Percentiles rank a stretch among this genome's conserved stretches.
Evolutionary conservation across 2,329 filamentous ascomycete species (phyloP).

Genomic region (Neonectria punicea): DNA sequence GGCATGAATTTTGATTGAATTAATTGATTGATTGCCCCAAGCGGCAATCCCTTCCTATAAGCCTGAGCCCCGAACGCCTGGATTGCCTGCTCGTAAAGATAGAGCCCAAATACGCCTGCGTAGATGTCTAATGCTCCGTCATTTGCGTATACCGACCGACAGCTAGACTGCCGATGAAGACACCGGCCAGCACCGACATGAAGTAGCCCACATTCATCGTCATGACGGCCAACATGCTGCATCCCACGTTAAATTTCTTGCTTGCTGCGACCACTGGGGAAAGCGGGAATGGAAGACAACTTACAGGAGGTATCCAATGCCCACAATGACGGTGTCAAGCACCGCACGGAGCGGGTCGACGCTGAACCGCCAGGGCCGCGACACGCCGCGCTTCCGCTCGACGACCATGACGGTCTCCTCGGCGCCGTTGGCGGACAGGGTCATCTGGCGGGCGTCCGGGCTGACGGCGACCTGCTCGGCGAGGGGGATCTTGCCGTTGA

Average conservation of each 20-base stretch:
- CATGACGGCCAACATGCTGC: slow-evolving; percentile 92
- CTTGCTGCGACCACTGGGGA: background rate
- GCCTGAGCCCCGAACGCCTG: background rate
- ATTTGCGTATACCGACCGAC: slow-evolving; percentile 74
- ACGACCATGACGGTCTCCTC: slow-evolving; percentile 85
- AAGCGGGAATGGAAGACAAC: slow-evolving; percentile 49
- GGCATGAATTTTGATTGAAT: background rate
- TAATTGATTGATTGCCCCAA: background rate
- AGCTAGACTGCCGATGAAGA: slow-evolving; percentile 86
- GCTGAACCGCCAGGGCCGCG: slow-evolving; percentile 81
- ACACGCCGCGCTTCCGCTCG: slow-evolving; percentile 61
- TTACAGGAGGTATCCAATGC: slow-evolving; percentile 86
- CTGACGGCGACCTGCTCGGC: slow-evolving; percentile 69
- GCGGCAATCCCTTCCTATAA: background rate
- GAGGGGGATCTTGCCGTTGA: slow-evolving; percentile 71
- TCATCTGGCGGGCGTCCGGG: slow-evolving; percentile 70
- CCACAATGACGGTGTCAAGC: slow-evolving; percentile 77
- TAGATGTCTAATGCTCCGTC: slow-evolving; percentile 56
- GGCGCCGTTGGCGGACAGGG: slow-evolving; percentile 76
- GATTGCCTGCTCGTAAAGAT: background rate
- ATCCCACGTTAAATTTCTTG: background rate
- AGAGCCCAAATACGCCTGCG: slow-evolving; percentile 6
- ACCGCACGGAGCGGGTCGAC: slow-evolving; percentile 80
- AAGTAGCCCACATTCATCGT: slow-evolving; percentile 90
- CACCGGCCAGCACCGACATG: slow-evolving; percentile 78